These are phyloP conservation scores for Deinandra increscens DNA, from an alignment of 129 eudicot genomes.

Conservation along the genomic window DNA sequence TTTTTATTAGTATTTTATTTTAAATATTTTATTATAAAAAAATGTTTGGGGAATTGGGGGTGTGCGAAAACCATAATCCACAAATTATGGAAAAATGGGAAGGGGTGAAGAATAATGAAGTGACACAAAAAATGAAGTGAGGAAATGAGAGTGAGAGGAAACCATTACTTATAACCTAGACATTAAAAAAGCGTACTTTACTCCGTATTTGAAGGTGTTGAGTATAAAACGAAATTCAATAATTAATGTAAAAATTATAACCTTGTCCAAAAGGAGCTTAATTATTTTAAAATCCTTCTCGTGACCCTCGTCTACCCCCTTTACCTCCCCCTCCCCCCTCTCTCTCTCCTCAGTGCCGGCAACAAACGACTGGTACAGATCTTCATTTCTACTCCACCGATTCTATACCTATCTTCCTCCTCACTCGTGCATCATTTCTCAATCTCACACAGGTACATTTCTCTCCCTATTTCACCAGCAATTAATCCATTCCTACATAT, in stretches of 20 bases:
- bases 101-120: no score
- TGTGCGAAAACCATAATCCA: no score
- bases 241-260: no score
- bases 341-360: constrained; percentile 43
- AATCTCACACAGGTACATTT: constrained; percentile 19
- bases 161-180: no score
- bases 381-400: constrained; percentile 30
- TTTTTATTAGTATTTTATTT: no score
- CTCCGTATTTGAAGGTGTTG: no score
- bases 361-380: constrained; percentile 41
- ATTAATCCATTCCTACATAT: not conserved
- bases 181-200: no score
- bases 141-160: no score
- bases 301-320: constrained; percentile 35
- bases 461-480: not conserved
- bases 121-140: no score
- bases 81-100: no score
- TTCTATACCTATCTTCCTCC: constrained; percentile 20
- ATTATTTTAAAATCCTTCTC: constrained; percentile 36
- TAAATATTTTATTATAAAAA: no score
- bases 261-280: constrained; percentile 7
- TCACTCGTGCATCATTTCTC: constrained; percentile 17
- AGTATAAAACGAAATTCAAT: not conserved
- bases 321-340: constrained; percentile 33
- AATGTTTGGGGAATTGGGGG: no score